These are phyloP conservation scores for Pythium apleroticum DNA, from an alignment of 352 stramenopile genomes.

Conservation along the genomic window DNA sequence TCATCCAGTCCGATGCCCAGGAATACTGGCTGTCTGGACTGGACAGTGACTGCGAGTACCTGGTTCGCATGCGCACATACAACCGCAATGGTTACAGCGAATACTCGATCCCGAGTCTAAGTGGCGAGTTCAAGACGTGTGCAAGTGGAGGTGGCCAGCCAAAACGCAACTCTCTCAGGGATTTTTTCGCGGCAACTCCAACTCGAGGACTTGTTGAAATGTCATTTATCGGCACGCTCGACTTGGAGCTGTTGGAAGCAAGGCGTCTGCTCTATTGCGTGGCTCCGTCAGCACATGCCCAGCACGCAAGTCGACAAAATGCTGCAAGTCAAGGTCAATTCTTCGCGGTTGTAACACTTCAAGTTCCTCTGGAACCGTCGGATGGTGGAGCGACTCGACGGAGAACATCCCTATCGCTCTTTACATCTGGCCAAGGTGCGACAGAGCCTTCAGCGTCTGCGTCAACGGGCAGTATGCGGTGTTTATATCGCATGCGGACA, in stretches of 20 bases:
- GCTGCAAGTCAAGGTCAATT: constrained; percentile 20
- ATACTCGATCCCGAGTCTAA: constrained; percentile 49
- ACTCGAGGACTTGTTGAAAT: constrained; percentile 25
- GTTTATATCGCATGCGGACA: constrained; percentile 49
- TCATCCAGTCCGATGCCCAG: constrained; percentile 46
- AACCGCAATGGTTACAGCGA: constrained; percentile 66
- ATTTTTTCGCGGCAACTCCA: background rate
- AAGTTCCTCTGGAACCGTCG: constrained; percentile 2
- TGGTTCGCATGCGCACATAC: constrained; percentile 52
- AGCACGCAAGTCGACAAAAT: background rate
- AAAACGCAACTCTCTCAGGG: constrained; percentile 15
- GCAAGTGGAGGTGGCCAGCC: background rate
- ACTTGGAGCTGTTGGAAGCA: constrained; percentile 62
- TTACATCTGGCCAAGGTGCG: background rate
- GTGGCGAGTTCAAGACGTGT: constrained; percentile 48
- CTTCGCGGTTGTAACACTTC: constrained; percentile 21
- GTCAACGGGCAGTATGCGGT: background rate
- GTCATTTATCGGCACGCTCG: constrained; percentile 59
- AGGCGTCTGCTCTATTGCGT: constrained; percentile 29
- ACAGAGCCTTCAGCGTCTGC: background rate
- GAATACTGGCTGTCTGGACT: constrained; percentile 62
- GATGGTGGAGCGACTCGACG: background rate
- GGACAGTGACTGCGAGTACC: constrained; percentile 55
- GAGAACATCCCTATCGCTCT: constrained; percentile 11
- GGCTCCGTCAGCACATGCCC: background rate